phyloP scores from a whole-genome alignment of 2,329 filamentous ascomycete genomes.

The Trichoderma sp. region DNA sequence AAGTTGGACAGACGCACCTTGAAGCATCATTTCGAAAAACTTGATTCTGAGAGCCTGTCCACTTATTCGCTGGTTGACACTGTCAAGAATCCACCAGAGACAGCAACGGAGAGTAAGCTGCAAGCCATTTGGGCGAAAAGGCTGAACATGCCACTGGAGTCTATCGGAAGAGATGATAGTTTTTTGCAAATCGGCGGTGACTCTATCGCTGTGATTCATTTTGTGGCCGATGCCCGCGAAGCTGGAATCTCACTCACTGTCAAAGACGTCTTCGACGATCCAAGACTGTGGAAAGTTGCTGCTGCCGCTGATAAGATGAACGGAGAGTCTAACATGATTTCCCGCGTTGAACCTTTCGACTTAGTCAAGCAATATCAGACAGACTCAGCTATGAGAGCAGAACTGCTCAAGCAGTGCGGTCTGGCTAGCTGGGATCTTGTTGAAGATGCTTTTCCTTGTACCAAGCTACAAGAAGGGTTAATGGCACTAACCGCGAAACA shows the following conservation, averaged over 20 bases:
- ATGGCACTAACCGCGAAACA: conserved; percentile 11
- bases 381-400: not conserved
- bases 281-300: conserved; percentile 1
- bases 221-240: conserved; percentile 5
- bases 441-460: conserved; percentile 9
- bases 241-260: not conserved
- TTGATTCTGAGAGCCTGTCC: not conserved
- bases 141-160: not conserved
- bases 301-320: not conserved
- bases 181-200: conserved; percentile 21
- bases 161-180: conserved; percentile 19
- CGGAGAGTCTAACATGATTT: not conserved
- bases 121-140: conserved; percentile 15
- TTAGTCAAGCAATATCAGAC: not conserved
- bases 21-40: not conserved
- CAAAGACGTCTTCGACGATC: conserved; percentile 6
- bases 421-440: not conserved
- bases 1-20: conserved; percentile 10
- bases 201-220: conserved; percentile 18
- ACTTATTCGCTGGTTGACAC: conserved; percentile 2
- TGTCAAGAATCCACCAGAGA: conserved; percentile 1
- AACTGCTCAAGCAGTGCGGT: not conserved
- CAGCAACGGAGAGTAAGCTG: conserved; percentile 4
- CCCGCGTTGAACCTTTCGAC: not conserved
- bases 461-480: not conserved